Evolutionary conservation across 306 rosid species (phyloP).

Genomic region (Acacia crassicarpa): DNA sequence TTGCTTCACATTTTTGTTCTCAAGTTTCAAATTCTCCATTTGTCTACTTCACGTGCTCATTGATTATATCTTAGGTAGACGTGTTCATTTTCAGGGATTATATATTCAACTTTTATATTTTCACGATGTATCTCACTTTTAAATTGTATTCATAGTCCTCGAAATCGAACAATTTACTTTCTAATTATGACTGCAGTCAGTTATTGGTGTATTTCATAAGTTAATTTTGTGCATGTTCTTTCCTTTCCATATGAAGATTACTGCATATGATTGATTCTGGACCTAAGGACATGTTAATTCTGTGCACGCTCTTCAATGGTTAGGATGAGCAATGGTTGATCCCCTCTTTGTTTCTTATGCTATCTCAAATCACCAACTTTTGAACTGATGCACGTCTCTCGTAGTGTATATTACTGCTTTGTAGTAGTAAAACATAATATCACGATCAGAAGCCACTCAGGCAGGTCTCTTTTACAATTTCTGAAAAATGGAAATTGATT

Average conservation of each 20-base stretch:
- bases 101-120: not conserved
- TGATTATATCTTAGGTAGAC: not conserved
- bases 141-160: not conserved
- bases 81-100: not conserved
- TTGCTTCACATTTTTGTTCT: not conserved
- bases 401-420: constrained; percentile 3
- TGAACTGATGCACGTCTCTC: not conserved
- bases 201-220: not conserved
- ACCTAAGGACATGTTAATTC: not conserved
- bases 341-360: constrained; percentile 5
- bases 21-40: not conserved
- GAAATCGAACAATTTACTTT: not conserved
- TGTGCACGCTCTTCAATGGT: not conserved
- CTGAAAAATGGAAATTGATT: constrained; percentile 1
- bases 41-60: not conserved
- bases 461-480: constrained; percentile 2
- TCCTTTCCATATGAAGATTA: not conserved
- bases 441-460: constrained; percentile 7
- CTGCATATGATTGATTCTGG: not conserved
- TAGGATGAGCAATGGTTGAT: not conserved
- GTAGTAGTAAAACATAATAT: constrained; percentile 5
- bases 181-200: not conserved
- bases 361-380: constrained; percentile 5
- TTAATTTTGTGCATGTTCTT: not conserved
- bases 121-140: constrained; percentile 4